Percentiles rank a stretch among this genome's conserved stretches.
Conservation (phyloP, 2,329 filamentous ascomycete species). For the Coccinonectria pachysandricola region DNA sequence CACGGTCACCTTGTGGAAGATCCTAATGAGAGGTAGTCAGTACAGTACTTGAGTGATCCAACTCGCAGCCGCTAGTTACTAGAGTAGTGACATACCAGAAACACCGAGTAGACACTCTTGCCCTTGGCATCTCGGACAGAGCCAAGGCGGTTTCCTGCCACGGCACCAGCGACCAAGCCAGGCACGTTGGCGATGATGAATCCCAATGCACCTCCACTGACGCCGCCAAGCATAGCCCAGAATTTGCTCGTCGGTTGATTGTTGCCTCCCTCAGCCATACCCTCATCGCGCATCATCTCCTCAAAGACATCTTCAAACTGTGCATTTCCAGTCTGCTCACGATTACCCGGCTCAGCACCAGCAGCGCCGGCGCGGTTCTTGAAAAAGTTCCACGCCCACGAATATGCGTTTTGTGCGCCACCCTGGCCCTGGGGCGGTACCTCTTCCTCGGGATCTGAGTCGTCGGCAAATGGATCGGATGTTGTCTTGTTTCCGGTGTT, state of each 20-base stretch:
- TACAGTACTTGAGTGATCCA: background rate
- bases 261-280: slow-evolving; percentile 63
- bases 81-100: slow-evolving; percentile 43
- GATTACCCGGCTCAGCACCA: slow-evolving; percentile 24
- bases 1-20: slow-evolving; percentile 71
- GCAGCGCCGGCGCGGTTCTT: slow-evolving; percentile 22
- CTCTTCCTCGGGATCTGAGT: slow-evolving; percentile 25
- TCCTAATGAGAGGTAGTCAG: too few relatives aligned
- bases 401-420: slow-evolving; percentile 52
- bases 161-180: slow-evolving; percentile 77
- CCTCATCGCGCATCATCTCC: slow-evolving; percentile 80
- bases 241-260: slow-evolving; percentile 59
- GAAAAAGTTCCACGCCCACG: slow-evolving; percentile 66
- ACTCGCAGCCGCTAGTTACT: background rate
- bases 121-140: slow-evolving; percentile 81
- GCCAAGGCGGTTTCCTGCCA: slow-evolving; percentile 86
- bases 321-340: slow-evolving; percentile 52
- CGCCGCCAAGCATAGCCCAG: slow-evolving; percentile 76
- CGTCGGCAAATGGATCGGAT: slow-evolving; percentile 36
- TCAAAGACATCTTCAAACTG: slow-evolving; percentile 88
- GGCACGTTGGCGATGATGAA: slow-evolving; percentile 94
- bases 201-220: slow-evolving; percentile 81
- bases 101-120: slow-evolving; percentile 92
- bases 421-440: slow-evolving; percentile 31
- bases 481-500: slow-evolving; percentile 16